These are phyloP conservation scores for Ilyonectria mors-panacis DNA, from an alignment of 2,329 filamentous ascomycete species.

Conservation along the genomic window DNA sequence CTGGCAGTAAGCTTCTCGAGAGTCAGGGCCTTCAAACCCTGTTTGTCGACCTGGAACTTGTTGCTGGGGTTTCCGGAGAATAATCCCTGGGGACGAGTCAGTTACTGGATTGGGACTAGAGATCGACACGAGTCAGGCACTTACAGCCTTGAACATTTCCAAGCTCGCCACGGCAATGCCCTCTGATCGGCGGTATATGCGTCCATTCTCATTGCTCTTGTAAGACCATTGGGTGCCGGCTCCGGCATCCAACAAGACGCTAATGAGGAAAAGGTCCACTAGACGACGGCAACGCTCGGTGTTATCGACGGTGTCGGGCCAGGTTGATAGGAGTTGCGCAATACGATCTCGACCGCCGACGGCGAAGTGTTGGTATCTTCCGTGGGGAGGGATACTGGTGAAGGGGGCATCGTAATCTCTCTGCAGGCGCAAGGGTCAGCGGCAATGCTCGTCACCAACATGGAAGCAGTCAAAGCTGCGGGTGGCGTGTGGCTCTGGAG, in stretches of 20 bases:
- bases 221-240: conserved; percentile 94
- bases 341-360: conserved; percentile 84
- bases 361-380: conserved; percentile 87
- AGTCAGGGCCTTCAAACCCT: conserved; percentile 81
- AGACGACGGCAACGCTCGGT: conserved; percentile 82
- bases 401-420: conserved; percentile 71
- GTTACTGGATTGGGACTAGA: conserved; percentile 20
- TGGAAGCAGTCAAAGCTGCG: not conserved
- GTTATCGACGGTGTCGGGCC: conserved; percentile 77
- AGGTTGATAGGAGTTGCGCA: conserved; percentile 78
- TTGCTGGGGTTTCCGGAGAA: conserved; percentile 89
- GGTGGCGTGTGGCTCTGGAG: not conserved
- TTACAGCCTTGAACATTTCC: conserved; percentile 91
- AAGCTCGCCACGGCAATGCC: conserved; percentile 82
- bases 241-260: conserved; percentile 88
- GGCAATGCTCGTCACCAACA: not conserved
- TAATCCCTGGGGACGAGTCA: conserved; percentile 68
- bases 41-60: conserved; percentile 91
- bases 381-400: conserved; percentile 84
- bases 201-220: conserved; percentile 90
- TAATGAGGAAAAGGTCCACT: conserved; percentile 84
- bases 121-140: conserved; percentile 36
- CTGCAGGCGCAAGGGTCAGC: conserved; percentile 49
- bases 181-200: conserved; percentile 87
- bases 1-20: conserved; percentile 82